Evolutionary conservation across 2,329 filamentous ascomycete species (phyloP), one percentile per base, ranked within the genome.

Genomic region (Metarhizium guizhouense): DNA sequence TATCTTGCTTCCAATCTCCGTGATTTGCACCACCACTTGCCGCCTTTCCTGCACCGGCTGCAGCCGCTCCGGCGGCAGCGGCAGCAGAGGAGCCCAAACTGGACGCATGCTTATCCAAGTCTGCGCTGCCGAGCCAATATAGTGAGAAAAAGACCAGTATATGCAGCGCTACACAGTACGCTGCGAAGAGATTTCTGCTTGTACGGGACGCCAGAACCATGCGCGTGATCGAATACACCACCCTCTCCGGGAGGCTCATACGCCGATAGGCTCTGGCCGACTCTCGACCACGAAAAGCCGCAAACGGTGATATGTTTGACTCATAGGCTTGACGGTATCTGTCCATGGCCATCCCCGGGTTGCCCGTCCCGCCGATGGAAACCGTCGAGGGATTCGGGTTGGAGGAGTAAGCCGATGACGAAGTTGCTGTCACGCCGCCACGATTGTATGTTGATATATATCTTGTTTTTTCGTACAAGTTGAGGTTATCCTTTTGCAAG

Each of bases 371-470:
- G 74, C 83, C 70, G 68, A 84, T 70, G 60, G 80, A 78, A 30
- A 90, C 76, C 25, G 87, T 84, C 0, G 88, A 87, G 0, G 89
- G 85, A 67, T 92, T 95, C 2, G 90, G 86, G 64, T 86, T 90
- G 56, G 77, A 76, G 42, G 80, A 77, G 47, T 85, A 87, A n/a
- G 85, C 84, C 13, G 84, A 84, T 14, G 81, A 81, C 5, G 82
- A 82, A 11, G 84, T 82, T 43, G 75, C 72, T 32, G 81, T 79
- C 6, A 79, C 78, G 14, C 80, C 81, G 49, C 81, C 81, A 54
- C 92, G 85, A 70, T 86, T 95, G 76, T 96, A 99, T 2, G 90
- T 92, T 6, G 91, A 96, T 29, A 97, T 85, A 68, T 99, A 99
- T 62, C 94, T 84, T 18, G 93, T 96, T 79, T 97, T 99, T 72